Conservation (phyloP, 768 basidiomycete species). For the Myochromella boudieri region DNA sequence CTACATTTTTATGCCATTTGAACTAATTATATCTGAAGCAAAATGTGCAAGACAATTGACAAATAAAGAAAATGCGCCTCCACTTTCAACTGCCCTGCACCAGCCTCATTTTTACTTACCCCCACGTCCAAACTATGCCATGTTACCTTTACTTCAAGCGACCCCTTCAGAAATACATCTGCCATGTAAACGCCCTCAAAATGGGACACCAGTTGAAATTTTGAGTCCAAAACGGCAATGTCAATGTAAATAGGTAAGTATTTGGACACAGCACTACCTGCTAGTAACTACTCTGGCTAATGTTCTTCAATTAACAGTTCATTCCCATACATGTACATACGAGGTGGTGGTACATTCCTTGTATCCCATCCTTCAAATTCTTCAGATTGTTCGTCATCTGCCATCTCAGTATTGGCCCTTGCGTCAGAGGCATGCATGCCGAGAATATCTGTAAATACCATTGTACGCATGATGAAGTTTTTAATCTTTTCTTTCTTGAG, state of each 20-base stretch:
- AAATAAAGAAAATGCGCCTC: not conserved
- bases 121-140: not conserved
- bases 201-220: not conserved
- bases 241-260: not conserved
- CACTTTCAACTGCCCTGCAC: not conserved
- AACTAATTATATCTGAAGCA: not conserved
- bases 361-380: not conserved
- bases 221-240: not conserved
- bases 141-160: not conserved
- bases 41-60: not conserved
- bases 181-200: too few relatives aligned
- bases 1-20: not conserved
- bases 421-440: not conserved
- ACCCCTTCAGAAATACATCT: not conserved
- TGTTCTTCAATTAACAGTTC: not conserved
- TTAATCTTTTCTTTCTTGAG: not conserved
- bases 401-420: not conserved
- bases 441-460: not conserved
- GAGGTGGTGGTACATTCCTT: not conserved
- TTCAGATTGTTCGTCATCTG: not conserved
- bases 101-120: not conserved
- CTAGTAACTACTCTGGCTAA: not conserved
- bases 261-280: not conserved
- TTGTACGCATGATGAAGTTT: not conserved
- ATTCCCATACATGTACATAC: not conserved